phyloP scores from a whole-genome alignment of 495 filamentous ascomycete genomes.

The Tuber brumale region DNA sequence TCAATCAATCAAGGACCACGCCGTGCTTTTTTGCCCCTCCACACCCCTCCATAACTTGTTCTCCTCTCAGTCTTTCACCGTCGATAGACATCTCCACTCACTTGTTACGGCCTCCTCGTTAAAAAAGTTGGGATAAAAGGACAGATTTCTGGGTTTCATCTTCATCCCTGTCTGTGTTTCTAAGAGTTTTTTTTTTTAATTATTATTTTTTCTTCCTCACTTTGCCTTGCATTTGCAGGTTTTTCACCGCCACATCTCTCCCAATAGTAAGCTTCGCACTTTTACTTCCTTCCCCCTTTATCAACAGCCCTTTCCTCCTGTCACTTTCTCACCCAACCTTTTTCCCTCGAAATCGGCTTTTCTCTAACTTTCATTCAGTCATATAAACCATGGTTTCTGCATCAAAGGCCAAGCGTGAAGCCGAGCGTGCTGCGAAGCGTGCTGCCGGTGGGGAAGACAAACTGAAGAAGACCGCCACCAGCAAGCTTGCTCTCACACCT shows the following conservation, averaged over 20 bases:
- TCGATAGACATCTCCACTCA: slow-evolving; percentile 1
- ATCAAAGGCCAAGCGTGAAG: slow-evolving; percentile 94
- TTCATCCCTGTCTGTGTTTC: neutral
- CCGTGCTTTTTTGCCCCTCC: slow-evolving; percentile 1
- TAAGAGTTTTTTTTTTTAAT: neutral
- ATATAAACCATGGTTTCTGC: slow-evolving; percentile 68
- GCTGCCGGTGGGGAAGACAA: slow-evolving; percentile 64
- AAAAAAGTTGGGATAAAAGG: neutral
- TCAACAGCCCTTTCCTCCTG: neutral
- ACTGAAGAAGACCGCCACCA: slow-evolving; percentile 65
- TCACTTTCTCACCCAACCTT: neutral
- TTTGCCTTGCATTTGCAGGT: slow-evolving; percentile 1
- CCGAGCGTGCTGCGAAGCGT: slow-evolving; percentile 90
- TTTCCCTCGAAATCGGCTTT: neutral
- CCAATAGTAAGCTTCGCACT: neutral
- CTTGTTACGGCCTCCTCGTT: neutral
- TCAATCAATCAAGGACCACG: neutral
- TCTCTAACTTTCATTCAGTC: neutral
- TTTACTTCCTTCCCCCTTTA: neutral
- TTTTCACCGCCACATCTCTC: slow-evolving; percentile 2
- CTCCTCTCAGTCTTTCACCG: neutral
- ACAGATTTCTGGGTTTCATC: slow-evolving; percentile 4
- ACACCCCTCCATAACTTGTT: neutral
- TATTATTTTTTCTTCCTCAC: neutral
- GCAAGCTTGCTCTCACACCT: slow-evolving; percentile 50